These are phyloP conservation scores for Rubroboletus satanas DNA, from an alignment of 768 basidiomycete genomes.

Conservation along the genomic window DNA sequence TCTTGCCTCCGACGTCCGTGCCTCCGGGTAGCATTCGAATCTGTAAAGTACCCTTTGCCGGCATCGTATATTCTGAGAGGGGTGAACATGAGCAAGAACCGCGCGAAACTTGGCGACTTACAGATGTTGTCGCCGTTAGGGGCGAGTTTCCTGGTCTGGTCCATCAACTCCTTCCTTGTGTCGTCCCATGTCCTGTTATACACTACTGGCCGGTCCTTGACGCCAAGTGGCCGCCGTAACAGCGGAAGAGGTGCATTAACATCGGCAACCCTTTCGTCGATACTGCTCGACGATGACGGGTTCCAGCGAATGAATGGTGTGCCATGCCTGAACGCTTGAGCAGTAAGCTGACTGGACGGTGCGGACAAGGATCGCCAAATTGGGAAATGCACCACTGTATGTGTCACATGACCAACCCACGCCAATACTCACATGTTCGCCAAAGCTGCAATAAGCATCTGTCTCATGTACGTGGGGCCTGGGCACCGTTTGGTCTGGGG, in stretches of 20 bases:
- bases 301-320: conserved; percentile 14
- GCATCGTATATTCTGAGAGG: conserved; percentile 52
- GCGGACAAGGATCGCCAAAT: conserved; percentile 20
- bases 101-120: conserved; percentile 22
- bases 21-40: conserved; percentile 71
- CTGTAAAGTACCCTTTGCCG: conserved; percentile 84
- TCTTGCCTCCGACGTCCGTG: conserved; percentile 74
- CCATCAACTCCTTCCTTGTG: conserved; percentile 62
- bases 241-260: conserved; percentile 28
- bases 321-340: conserved; percentile 9
- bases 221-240: conserved; percentile 71
- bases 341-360: conserved; percentile 6
- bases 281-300: conserved; percentile 14
- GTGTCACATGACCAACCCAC: not conserved
- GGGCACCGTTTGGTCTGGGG: too few relatives aligned
- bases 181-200: conserved; percentile 55
- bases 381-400: conserved; percentile 4
- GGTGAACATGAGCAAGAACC: not conserved
- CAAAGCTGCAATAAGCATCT: too few relatives aligned
- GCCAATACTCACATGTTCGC: too few relatives aligned
- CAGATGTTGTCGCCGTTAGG: conserved; percentile 67
- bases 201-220: conserved; percentile 63
- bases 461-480: too few relatives aligned
- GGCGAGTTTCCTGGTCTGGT: conserved; percentile 65
- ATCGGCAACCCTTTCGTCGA: not conserved